phyloP scores from a whole-genome alignment of 352 stramenopile genomes.

The Phytophthora hibernalis region DNA sequence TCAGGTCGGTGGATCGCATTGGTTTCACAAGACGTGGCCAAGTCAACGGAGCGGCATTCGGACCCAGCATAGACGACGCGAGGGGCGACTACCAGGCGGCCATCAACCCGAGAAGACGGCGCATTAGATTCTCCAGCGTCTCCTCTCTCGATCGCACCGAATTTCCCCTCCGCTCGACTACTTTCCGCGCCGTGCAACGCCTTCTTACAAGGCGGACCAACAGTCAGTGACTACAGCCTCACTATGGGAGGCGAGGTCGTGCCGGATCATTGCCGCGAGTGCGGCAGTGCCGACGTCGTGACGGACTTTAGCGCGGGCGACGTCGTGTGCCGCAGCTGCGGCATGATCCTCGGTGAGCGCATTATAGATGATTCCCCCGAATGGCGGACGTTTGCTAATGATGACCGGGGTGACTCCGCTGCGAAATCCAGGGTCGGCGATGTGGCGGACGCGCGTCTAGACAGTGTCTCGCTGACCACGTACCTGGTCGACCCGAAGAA shows the following conservation, averaged over 20 bases:
- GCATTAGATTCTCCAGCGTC: constrained; percentile 15
- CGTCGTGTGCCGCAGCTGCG: constrained; percentile 83
- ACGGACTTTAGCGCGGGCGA: constrained; percentile 83
- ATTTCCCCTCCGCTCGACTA: not conserved
- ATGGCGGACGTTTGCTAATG: constrained; percentile 90
- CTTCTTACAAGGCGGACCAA: not conserved
- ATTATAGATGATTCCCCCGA: constrained; percentile 90
- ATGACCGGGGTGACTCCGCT: constrained; percentile 82
- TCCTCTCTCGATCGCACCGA: constrained; percentile 17
- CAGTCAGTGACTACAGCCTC: not conserved
- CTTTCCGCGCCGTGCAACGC: not conserved
- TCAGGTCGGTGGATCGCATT: constrained; percentile 43
- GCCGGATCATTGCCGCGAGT: constrained; percentile 65
- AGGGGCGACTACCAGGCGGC: constrained; percentile 5
- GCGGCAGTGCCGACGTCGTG: constrained; percentile 79
- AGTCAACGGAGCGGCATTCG: constrained; percentile 4
- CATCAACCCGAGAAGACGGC: constrained; percentile 9
- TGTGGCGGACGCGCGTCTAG: constrained; percentile 62
- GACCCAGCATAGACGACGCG: constrained; percentile 11
- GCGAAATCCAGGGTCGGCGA: constrained; percentile 86
- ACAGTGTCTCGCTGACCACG: constrained; percentile 69
- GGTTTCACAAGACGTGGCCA: constrained; percentile 19
- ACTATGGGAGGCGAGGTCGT: constrained; percentile 72
- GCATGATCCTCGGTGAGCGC: constrained; percentile 88
- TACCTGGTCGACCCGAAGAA: constrained; percentile 73